Conservation (phyloP, 2,329 filamentous ascomycete genomes). For the Hypoxylon sp. region DNA sequence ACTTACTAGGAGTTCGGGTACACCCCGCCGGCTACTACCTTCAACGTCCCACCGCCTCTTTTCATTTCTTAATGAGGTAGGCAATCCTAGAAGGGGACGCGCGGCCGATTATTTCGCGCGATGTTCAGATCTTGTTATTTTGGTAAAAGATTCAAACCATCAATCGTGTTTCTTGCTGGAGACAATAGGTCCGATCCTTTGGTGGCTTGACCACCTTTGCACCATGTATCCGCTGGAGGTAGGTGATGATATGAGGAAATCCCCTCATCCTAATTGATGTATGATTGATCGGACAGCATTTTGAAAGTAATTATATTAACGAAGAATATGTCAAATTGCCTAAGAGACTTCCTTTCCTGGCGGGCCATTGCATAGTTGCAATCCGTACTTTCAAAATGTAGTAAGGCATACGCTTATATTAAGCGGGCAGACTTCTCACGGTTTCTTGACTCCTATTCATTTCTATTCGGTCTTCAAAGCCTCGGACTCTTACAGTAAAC, state of each 20-base stretch:
- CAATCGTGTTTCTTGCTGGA: neutral
- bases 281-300: neutral
- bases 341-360: slow-evolving; percentile 8
- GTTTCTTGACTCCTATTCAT: neutral
- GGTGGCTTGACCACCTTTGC: neutral
- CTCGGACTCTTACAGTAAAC: neutral
- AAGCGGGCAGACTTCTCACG: neutral
- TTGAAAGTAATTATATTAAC: neutral
- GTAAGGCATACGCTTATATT: slow-evolving; percentile 4
- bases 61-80: slow-evolving; percentile 11
- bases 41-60: slow-evolving; percentile 5
- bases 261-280: neutral
- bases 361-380: neutral
- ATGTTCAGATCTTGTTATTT: neutral
- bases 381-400: slow-evolving; percentile 1
- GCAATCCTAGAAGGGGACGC: slow-evolving; percentile 1
- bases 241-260: neutral
- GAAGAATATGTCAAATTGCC: slow-evolving; percentile 3
- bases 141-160: neutral
- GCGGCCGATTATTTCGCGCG: slow-evolving; percentile 6
- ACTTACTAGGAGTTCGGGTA: too few species aligned
- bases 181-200: neutral
- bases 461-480: neutral
- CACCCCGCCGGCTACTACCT: slow-evolving; percentile 10
- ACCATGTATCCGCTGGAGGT: too few species aligned